These are phyloP conservation scores for Daldinia eschscholtzii DNA, from an alignment of 2,329 filamentous ascomycete species.

Conservation along the genomic window DNA sequence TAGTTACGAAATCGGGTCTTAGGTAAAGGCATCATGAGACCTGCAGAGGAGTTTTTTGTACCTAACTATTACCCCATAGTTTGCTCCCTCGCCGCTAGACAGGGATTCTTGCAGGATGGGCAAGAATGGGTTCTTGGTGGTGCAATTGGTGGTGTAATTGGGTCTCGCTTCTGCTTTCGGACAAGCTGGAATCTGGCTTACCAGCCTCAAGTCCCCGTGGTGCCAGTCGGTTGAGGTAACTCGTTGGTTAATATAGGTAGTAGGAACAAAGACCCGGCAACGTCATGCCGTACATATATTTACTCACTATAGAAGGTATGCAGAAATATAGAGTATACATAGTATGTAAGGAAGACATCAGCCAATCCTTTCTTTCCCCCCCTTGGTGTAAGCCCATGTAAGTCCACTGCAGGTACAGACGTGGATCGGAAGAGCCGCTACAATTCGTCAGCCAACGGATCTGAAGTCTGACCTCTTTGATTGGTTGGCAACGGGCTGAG, in stretches of 20 bases:
- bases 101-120: constrained; percentile 26
- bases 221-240: no score
- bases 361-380: constrained; percentile 4
- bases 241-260: not conserved
- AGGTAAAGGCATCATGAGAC: constrained; percentile 45
- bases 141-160: constrained; percentile 42
- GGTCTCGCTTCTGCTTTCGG: constrained; percentile 31
- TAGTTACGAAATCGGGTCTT: constrained; percentile 50
- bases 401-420: constrained; percentile 39
- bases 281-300: constrained; percentile 28
- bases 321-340: no score
- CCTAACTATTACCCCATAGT: constrained; percentile 54
- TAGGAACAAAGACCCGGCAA: constrained; percentile 7
- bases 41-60: constrained; percentile 46
- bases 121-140: constrained; percentile 35
- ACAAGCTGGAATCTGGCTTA: constrained; percentile 12
- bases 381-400: constrained; percentile 4
- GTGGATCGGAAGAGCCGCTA: constrained; percentile 36
- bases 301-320: not conserved
- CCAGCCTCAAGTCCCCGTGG: not conserved
- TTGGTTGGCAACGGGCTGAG: constrained; percentile 31
- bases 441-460: constrained; percentile 36
- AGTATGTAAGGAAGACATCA: constrained; percentile 5
- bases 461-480: constrained; percentile 24
- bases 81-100: constrained; percentile 44